A percentile compares a stretch with the other conserved stretches of the same genome.
Conservation (phyloP, 23 red algal species). For the Chondrus crispus region DNA sequence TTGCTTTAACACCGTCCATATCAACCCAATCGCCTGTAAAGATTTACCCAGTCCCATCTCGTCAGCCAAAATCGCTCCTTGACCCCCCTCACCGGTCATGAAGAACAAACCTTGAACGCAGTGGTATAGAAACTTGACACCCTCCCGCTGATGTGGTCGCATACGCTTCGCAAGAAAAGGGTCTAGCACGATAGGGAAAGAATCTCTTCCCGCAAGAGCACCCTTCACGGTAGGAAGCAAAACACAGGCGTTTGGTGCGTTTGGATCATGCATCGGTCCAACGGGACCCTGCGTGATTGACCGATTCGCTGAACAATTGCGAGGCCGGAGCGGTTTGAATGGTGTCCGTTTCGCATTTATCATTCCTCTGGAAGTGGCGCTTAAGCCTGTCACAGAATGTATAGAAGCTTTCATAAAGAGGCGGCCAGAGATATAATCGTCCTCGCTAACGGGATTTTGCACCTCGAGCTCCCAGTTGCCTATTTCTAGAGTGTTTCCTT, state of each 20-base stretch:
- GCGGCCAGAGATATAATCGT: constrained; percentile 68
- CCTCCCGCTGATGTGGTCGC: constrained; percentile 62
- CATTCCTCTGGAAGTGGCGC: not conserved
- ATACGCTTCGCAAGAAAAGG: constrained; percentile 60
- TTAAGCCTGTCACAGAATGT: not conserved
- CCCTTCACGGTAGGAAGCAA: not conserved
- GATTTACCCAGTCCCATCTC: constrained; percentile 92
- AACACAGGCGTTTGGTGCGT: constrained; percentile 8
- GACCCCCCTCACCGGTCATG: not conserved
- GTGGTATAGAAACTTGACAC: constrained; percentile 54
- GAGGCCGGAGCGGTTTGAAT: constrained; percentile 44
- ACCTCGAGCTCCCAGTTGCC: constrained; percentile 58
- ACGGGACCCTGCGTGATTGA: not conserved
- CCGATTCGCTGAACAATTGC: not conserved
- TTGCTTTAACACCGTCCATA: constrained; percentile 73
- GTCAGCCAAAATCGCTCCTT: constrained; percentile 84
- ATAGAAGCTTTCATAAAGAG: constrained; percentile 46
- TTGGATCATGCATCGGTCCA: constrained; percentile 35
- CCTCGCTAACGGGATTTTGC: constrained; percentile 30
- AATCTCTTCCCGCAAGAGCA: not conserved
- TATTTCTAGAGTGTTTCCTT: constrained; percentile 69
- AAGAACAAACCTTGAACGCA: constrained; percentile 26
- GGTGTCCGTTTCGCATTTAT: not conserved
- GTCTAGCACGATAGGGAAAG: constrained; percentile 55
- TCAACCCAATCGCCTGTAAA: constrained; percentile 63